Evolutionary conservation across 805 yeast species (phyloP).

Genomic region (Yamadazyma philogaea): DNA sequence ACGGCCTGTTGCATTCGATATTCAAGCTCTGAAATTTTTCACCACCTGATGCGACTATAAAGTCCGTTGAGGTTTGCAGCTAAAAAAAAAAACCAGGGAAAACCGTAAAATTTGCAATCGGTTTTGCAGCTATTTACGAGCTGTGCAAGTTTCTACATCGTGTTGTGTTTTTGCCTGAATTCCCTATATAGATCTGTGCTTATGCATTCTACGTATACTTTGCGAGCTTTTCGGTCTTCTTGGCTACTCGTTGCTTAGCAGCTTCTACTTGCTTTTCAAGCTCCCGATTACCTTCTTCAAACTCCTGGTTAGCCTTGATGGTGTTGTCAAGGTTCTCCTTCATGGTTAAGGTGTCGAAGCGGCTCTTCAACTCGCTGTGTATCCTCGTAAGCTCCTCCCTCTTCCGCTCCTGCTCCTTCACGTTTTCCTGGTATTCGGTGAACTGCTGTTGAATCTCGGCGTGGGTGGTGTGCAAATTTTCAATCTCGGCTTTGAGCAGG

Average conservation of each 20-base stretch:
- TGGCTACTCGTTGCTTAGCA: constrained; percentile 23
- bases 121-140: too few relatives aligned
- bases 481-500: constrained; percentile 27
- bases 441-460: constrained; percentile 35
- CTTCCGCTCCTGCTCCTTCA: constrained; percentile 20
- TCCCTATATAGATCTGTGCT: background rate
- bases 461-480: constrained; percentile 32
- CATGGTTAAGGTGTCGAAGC: constrained; percentile 34
- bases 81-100: too few relatives aligned
- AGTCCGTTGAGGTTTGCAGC: background rate
- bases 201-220: constrained; percentile 2
- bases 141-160: too few relatives aligned
- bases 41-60: background rate
- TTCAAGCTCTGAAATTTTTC: background rate
- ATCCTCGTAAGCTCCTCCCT: constrained; percentile 17
- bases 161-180: background rate
- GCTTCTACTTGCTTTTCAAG: constrained; percentile 32
- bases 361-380: constrained; percentile 19
- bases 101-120: too few relatives aligned
- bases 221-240: constrained; percentile 24
- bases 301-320: constrained; percentile 40
- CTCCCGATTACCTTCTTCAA: constrained; percentile 29
- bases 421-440: constrained; percentile 21
- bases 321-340: constrained; percentile 37
- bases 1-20: constrained; percentile 16